Evolutionary conservation across 2,329 filamentous ascomycete genomes (phyloP), one percentile per base, ranked within the genome.

Genomic region (Leptographium radiaticola): DNA sequence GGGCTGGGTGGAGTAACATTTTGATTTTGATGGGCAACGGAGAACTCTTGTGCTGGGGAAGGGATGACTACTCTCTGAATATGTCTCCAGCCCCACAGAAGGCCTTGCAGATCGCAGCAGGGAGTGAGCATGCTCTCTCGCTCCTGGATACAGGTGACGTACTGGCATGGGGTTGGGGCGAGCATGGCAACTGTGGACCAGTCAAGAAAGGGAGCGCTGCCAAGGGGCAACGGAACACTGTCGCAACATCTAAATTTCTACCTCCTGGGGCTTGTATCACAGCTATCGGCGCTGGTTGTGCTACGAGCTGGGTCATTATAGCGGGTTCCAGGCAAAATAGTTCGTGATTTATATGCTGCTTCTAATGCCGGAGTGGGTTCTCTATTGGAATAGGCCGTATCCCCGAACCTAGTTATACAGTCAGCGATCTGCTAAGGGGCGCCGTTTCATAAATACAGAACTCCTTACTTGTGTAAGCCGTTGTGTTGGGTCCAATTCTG

Each of bases 111-210:
- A 76, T 97, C n/a, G 86, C 87, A 4, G 79, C 86, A 47, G 93
- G 93, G 0, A 96, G 91, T 64, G 93, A 97, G 67, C 93, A 98
- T 67, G 81, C 80, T n/a, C 68, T 97, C 58, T 87, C 82, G 10
- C 68, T 91, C 31, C 81, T 86, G 0, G 70, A 69, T 11, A 72
- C 76, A 20, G 80, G 80, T 1, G 77, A 83, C 51, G 80, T 95
- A 1, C 69, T 94, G 49, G 80, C 87, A 1, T 97, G 91, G 89
- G 93, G 93, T 20, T 98, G 93, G 93, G 90, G 89, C 2, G 91
- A 97, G 68, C 93, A 98, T 69, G 93, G 93, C 1, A 98, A 98
- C 66, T 98, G 93, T 66, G 93, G 93, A 4, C 79, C 43, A 5
- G 39, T 43, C 25, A 59, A 56, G 20, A 30, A 72, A 77, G 13